Evolutionary conservation across 345 rosid genomes (phyloP), one percentile per base, ranked within the genome.

Genomic region (Acer campestre): DNA sequence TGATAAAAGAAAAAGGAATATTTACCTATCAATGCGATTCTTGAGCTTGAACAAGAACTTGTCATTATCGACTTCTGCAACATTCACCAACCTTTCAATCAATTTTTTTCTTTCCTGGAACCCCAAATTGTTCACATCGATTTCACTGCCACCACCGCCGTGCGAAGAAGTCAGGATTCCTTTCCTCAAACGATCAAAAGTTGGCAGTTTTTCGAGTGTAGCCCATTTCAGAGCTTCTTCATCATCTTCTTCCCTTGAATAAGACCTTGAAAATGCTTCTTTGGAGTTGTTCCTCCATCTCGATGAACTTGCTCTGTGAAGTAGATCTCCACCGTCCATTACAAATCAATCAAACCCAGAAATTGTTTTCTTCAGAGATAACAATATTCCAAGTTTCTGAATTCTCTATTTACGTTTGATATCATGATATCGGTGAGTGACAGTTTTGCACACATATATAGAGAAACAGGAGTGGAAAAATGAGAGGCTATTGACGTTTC

Each of bases 181-280:
- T 77, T 77, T 90, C 70, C 85, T 75, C 13, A 75, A 67, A 11
- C 88, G 84, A 48, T 75, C 80, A 51, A 79, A 81, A 10, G 86
- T 84, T 0, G 86, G 86, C 49, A 89, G 76, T 74, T 70, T 88
- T 81, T 89, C 89, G 14, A 87, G 77, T 0, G 89, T 88, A 1
- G 93, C 93, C 90, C 93, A 89, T 77, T 69, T 83, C 2, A 89
- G 80, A 27, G 90, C 91, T 48, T 88, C 91, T 53, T 89, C 91
- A 13, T 91, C 98, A 55, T 93, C 89, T 78, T 91, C 90, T 55
- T 46, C 49, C 49, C 91, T 58, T 0, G 85, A 83, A 4, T 97
- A 93, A 4, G 98, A 93, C 56, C 79, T 82, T 13, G 97, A 92
- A 77, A 92, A 79, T 17, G 65, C 80, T 2, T 76, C 80, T 18